Evolutionary conservation across 2,329 filamentous ascomycete genomes (phyloP).

Genomic region (Zymoseptoria brevis): DNA sequence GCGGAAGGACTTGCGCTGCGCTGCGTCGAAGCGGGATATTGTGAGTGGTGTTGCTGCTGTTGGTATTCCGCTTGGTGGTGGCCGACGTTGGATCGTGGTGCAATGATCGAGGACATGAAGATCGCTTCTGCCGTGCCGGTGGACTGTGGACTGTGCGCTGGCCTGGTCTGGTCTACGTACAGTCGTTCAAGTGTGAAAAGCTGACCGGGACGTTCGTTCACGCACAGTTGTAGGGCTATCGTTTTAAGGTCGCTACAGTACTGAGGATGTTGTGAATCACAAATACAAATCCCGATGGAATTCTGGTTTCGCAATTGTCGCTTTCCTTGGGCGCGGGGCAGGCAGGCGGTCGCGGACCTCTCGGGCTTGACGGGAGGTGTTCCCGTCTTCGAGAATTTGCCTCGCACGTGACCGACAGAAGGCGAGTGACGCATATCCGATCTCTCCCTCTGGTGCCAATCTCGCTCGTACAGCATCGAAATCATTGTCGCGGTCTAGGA

Average conservation of each 20-base stretch:
- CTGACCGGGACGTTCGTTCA: not conserved
- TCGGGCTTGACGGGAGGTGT: too few relatives aligned
- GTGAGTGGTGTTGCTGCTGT: not conserved
- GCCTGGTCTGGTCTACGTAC: not conserved
- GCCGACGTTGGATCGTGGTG: not conserved
- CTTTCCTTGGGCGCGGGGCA: not conserved
- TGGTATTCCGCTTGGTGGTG: not conserved
- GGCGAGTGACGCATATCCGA: too few relatives aligned
- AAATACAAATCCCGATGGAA: not conserved
- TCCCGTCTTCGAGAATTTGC: not conserved
- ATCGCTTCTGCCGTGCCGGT: not conserved
- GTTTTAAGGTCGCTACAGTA: not conserved
- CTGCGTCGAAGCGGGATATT: not conserved
- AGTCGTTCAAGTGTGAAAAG: not conserved
- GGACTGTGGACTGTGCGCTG: not conserved
- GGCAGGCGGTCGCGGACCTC: not conserved
- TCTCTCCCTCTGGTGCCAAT: too few relatives aligned
- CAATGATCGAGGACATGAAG: not conserved
- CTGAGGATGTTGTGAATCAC: not conserved
- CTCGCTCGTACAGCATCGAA: not conserved
- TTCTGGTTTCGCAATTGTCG: not conserved
- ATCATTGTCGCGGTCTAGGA: not conserved
- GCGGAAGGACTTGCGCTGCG: constrained; percentile 11
- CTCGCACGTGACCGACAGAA: not conserved
- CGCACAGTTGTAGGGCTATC: not conserved